Base-by-base conservation (phyloP, 2,329 filamentous ascomycete genomes). In the Fusarium sp. region DNA sequence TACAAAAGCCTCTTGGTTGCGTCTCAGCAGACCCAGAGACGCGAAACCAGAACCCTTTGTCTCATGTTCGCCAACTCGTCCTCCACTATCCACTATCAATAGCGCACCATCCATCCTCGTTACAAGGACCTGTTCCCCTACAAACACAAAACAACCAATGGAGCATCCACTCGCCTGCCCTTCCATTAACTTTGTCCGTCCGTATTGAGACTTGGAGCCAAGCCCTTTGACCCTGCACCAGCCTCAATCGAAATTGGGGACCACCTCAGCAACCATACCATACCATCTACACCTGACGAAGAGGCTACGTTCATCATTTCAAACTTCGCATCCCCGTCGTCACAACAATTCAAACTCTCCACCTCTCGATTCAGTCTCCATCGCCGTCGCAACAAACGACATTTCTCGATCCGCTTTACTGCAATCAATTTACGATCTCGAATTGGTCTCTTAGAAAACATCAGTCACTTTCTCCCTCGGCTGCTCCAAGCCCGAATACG, bases 231-330 rank as follows among this genome's bases (percentile, higher is more conserved):
- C 41, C 55, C 74, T 75, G 74, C 70, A 57, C 75, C 75, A 78
- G 72, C 77, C 76, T 77, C 75, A 75, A 72, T 78, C 75, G 74
- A 73, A 77, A 77, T 77, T 78, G 75, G 71, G 70, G 75, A 75
- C 73, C 57, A 68, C 48, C 66, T 69, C 45, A 65, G 70, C 66
- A 56, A 54, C 60, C 45, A 30, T 22, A 48, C 60, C 44, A 42
- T 51, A 61, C 72, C 58, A 62, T 57, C 64, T 41, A 55, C 68
- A 61, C 73, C 74, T 66, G 48, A 69, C 75, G 72, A 80, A 80
- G 72, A 80, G 79, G 79, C 80, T 79, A 81, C 79, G 79, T 81
- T 69, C 79, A 75, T 75, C 79, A 68, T 77, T 80, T 80, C 72
- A 73, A 74, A 74, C 76, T 53, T 66, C 53, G 38, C 66, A 38